Percentiles rank a stretch among this genome's conserved stretches.
phyloP scores from a whole-genome alignment of 2,329 filamentous ascomycete genomes.

The Phyllosticta citrichinensis region DNA sequence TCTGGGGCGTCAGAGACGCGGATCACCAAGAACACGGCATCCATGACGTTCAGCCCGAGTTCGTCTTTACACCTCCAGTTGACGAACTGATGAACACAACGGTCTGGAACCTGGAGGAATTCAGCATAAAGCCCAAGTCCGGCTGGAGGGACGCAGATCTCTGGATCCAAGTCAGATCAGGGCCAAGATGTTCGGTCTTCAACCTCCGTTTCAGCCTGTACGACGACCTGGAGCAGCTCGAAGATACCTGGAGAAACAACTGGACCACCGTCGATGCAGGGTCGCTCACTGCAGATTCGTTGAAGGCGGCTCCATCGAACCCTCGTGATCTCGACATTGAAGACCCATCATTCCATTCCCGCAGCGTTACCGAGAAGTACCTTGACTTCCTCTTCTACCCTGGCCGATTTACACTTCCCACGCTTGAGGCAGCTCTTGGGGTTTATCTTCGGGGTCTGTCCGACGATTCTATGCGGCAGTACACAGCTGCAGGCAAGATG shows the following conservation, averaged over 20 bases:
- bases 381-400: conserved; percentile 73
- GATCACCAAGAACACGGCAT: conserved; percentile 50
- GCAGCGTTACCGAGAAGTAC: conserved; percentile 61
- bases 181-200: conserved; percentile 52
- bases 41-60: conserved; percentile 59
- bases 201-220: conserved; percentile 63
- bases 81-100: conserved; percentile 41
- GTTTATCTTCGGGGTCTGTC: conserved; percentile 61
- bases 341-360: conserved; percentile 39
- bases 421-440: conserved; percentile 70
- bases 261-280: conserved; percentile 38
- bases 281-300: conserved; percentile 29
- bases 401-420: conserved; percentile 67
- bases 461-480: conserved; percentile 5
- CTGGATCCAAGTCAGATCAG: conserved; percentile 45
- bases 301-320: conserved; percentile 29
- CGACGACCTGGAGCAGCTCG: conserved; percentile 53
- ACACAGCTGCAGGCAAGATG: conserved; percentile 27
- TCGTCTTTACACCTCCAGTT: conserved; percentile 52
- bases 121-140: conserved; percentile 30
- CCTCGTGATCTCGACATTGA: conserved; percentile 26
- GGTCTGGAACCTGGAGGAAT: conserved; percentile 42
- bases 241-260: conserved; percentile 53
- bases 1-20: conserved; percentile 67
- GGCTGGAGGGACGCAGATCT: conserved; percentile 32